Evolutionary conservation across 1,284 basidiomycete genomes (phyloP), one percentile per base, ranked within the genome.

Genomic region (Meira nashicola): DNA sequence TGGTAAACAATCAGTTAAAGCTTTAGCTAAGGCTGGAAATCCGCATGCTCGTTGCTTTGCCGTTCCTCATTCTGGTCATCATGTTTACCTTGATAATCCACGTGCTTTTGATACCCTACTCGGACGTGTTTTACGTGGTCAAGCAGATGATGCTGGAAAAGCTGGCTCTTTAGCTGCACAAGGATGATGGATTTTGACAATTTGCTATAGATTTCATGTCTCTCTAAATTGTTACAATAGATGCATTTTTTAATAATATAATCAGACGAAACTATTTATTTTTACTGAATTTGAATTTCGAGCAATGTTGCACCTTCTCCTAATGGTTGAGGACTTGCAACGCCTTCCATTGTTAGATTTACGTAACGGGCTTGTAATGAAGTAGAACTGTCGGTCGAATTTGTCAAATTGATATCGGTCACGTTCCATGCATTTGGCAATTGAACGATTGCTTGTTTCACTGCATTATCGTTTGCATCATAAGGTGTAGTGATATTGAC

Each of bases 11-110:
- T 65, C 65, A 10, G 68, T 65, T 25, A 62, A 66, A 58, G 56
- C 54, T 43, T 47, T 77, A 17, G 48, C 50, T 10, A 58, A 63
- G 11, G 67, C 59, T 1, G 71, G 71, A 41, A 73, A 74, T 50
- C 19, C 8, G 33, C 50, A 62, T 43, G 65, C 62, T 9, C 60
- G 56, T 39, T 61, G 64, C 40, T 68, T 65, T 44, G 65, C 68
- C 2, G 66, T 77, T 10, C 69, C 70, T n/a, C 64, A 68, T 55
- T 65, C 71, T 17, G 76, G 76, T 0, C 76, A 77, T 44, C 73
- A 77, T 54, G 57, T 76, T 46, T 75, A 74, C 58, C 58, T 77
- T 10, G 74, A 77, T 56, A 74, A 76, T 50, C 62, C 74, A 8
- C 25, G 39, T 21, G 56, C 56, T 7, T 52, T 58, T 51, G 56